These are phyloP conservation scores for Carpinus fangiana DNA, from an alignment of 306 rosid species.

Conservation along the genomic window DNA sequence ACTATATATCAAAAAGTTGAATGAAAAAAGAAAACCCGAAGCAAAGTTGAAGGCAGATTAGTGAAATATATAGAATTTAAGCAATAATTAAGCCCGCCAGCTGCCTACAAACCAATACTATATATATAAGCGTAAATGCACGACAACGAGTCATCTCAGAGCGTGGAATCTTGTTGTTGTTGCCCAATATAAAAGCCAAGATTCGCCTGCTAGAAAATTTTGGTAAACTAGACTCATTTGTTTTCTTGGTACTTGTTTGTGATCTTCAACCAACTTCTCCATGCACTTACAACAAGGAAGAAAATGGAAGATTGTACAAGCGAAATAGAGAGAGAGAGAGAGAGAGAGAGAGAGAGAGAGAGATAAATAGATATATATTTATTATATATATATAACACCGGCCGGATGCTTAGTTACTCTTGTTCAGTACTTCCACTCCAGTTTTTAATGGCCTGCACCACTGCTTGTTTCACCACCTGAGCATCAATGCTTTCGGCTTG, in stretches of 20 bases:
- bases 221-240: background rate
- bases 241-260: background rate
- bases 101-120: background rate
- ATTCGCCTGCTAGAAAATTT: background rate
- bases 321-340: too few relatives aligned
- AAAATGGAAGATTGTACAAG: background rate
- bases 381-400: background rate
- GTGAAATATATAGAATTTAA: background rate
- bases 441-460: constrained; percentile 48
- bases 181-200: background rate
- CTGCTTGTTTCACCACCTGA: constrained; percentile 48
- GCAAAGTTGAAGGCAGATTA: background rate
- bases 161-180: background rate
- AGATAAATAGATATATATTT: too few relatives aligned
- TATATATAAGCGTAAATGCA: too few relatives aligned
- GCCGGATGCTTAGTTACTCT: constrained; percentile 17
- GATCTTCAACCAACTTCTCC: background rate
- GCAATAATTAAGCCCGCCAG: background rate
- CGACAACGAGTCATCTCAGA: background rate
- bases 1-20: background rate
- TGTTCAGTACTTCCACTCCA: constrained; percentile 48
- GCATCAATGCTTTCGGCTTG: constrained; percentile 46
- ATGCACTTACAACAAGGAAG: background rate
- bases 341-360: too few relatives aligned
- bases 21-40: background rate